Conservation (phyloP, 441 rosid genomes). For the Adansonia gregorii region DNA sequence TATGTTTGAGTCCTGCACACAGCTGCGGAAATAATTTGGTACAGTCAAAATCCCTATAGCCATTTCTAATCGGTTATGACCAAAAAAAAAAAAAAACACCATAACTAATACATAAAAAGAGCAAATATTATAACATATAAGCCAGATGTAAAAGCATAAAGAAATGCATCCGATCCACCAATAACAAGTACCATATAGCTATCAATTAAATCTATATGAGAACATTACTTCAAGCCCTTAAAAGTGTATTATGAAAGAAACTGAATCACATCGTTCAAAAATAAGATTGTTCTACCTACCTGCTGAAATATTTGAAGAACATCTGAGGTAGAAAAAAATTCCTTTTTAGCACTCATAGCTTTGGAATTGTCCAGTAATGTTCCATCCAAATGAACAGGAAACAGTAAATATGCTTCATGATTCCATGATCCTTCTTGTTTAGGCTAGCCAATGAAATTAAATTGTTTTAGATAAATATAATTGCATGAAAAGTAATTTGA, state of each 20-base stretch:
- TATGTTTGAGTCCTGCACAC: slow-evolving; percentile 95
- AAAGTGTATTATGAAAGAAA: slow-evolving; percentile 15
- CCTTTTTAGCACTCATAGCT: slow-evolving; percentile 83
- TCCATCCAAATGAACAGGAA: slow-evolving; percentile 97
- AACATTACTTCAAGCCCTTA: not conserved
- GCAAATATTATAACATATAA: not conserved
- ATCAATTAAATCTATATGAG: not conserved
- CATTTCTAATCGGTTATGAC: not conserved
- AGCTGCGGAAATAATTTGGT: slow-evolving; percentile 55
- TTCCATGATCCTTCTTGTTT: slow-evolving; percentile 71
- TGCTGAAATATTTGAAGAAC: slow-evolving; percentile 91
- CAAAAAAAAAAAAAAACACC: not conserved
- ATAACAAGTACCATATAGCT: not conserved
- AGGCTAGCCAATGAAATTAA: slow-evolving; percentile 47
- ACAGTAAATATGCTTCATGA: slow-evolving; percentile 93
- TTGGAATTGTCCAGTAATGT: slow-evolving; percentile 82
- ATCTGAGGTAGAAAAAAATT: slow-evolving; percentile 77
- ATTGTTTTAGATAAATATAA: slow-evolving; percentile 15
- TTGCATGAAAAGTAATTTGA: not conserved
- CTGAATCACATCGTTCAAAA: not conserved
- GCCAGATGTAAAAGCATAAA: not conserved
- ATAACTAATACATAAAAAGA: not conserved
- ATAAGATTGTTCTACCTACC: slow-evolving; percentile 44
- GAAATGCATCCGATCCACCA: slow-evolving; percentile 12
- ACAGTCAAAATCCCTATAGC: slow-evolving; percentile 22